Percentiles rank a stretch among this genome's conserved stretches.
phyloP scores from a whole-genome alignment of 805 yeast genomes.

The Pichia membranifaciens region DNA sequence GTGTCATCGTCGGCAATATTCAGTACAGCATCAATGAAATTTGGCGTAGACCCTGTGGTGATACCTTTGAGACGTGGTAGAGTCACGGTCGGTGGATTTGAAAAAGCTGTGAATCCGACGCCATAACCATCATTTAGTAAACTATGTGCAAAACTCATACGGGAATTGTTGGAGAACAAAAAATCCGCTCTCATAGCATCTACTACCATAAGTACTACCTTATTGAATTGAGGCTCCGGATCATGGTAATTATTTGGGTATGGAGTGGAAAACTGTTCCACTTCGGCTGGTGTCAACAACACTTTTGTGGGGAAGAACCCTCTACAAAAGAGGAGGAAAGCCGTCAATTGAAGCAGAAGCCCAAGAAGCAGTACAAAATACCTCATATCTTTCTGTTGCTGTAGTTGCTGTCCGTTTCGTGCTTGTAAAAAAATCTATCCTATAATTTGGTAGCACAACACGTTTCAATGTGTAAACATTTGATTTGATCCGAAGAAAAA shows the following conservation, averaged over 20 bases:
- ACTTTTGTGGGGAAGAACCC: conserved; percentile 95
- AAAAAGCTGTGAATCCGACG: conserved; percentile 82
- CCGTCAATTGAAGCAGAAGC: conserved; percentile 38
- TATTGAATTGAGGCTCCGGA: conserved; percentile 48
- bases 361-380: conserved; percentile 11
- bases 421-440: no score
- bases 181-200: conserved; percentile 94
- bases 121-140: conserved; percentile 64
- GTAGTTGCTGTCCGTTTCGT: no score
- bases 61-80: conserved; percentile 89
- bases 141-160: conserved; percentile 61
- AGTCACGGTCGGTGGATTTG: conserved; percentile 96
- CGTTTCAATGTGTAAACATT: no score
- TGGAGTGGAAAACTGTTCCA: conserved; percentile 29
- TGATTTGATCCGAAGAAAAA: no score
- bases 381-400: conserved; percentile 7
- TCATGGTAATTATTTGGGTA: conserved; percentile 25
- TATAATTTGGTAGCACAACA: no score
- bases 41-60: conserved; percentile 93
- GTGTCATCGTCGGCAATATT: conserved; percentile 90
- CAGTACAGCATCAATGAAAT: conserved; percentile 86
- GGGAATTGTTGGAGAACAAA: conserved; percentile 57
- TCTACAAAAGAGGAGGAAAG: conserved; percentile 57
- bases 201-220: conserved; percentile 74
- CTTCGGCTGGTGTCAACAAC: conserved; percentile 56